A percentile compares a stretch with the other conserved stretches of the same genome.
phyloP scores from a whole-genome alignment of 805 yeast genomes.

The Candida ipomoeae region DNA sequence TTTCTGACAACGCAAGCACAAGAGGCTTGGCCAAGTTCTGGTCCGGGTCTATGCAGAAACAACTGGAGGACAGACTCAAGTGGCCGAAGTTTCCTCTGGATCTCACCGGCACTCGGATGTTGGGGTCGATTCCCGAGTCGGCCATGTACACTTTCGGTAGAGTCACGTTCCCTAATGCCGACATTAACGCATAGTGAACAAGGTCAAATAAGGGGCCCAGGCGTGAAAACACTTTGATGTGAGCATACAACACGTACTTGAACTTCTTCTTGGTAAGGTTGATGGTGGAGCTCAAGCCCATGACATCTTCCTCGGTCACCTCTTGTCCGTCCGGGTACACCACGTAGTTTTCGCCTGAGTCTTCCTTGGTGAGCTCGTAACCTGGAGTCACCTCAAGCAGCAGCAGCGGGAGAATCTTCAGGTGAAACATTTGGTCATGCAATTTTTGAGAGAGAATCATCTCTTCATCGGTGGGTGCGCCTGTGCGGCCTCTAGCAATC shows the following conservation, averaged over 20 bases:
- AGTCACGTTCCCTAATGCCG: constrained; percentile 55
- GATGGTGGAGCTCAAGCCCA: constrained; percentile 19
- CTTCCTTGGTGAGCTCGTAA: constrained; percentile 17
- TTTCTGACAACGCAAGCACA: constrained; percentile 30
- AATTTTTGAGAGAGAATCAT: constrained; percentile 66
- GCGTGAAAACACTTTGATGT: constrained; percentile 71
- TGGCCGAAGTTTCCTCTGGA: constrained; percentile 51
- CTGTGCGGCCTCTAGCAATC: constrained; percentile 66
- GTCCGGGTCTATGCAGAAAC: constrained; percentile 51
- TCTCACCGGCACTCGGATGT: constrained; percentile 48
- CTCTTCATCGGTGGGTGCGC: constrained; percentile 85
- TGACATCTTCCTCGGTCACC: constrained; percentile 22
- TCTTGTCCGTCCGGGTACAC: constrained; percentile 57
- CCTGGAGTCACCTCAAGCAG: constrained; percentile 16
- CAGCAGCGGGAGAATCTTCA: constrained; percentile 44
- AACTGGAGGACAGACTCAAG: constrained; percentile 32
- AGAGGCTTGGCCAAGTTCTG: constrained; percentile 31
- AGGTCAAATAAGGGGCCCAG: constrained; percentile 79
- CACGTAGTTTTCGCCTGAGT: constrained; percentile 12
- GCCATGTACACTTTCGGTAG: constrained; percentile 63
- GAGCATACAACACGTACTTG: constrained; percentile 58
- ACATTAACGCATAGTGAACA: constrained; percentile 63
- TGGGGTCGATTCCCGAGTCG: constrained; percentile 53
- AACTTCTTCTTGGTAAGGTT: constrained; percentile 21
- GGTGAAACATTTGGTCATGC: constrained; percentile 56